phyloP scores from a whole-genome alignment of 2,329 filamentous ascomycete genomes.

The Fusarium poae region DNA sequence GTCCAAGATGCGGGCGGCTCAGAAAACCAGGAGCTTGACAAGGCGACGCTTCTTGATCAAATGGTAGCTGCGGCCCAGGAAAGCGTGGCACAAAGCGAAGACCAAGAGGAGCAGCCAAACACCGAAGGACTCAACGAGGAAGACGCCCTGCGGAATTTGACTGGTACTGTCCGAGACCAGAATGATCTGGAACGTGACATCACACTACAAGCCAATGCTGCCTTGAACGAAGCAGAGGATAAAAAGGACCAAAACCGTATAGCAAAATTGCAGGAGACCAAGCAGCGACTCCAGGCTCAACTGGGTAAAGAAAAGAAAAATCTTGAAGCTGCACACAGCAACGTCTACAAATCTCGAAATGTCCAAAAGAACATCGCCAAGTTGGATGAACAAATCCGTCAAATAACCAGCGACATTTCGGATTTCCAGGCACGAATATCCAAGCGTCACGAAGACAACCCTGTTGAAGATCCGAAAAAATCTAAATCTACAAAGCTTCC shows the following conservation, averaged over 20 bases:
- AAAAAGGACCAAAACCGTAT: constrained; percentile 73
- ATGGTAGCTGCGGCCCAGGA: constrained; percentile 53
- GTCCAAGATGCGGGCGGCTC: constrained; percentile 37
- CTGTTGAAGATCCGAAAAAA: constrained; percentile 58
- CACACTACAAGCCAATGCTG: constrained; percentile 70
- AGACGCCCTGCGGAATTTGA: constrained; percentile 71
- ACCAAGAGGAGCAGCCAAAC: constrained; percentile 13
- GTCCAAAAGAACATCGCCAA: constrained; percentile 75
- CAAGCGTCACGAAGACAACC: constrained; percentile 72
- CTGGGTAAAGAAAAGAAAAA: constrained; percentile 67
- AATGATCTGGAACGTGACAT: constrained; percentile 93
- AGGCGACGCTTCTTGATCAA: constrained; percentile 47
- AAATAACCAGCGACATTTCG: constrained; percentile 77
- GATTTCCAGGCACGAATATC: constrained; percentile 87
- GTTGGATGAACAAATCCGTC: constrained; percentile 73
- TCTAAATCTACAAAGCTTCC: constrained; percentile 72
- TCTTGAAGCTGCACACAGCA: constrained; percentile 58
- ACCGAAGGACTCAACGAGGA: constrained; percentile 66
- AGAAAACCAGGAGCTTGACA: constrained; percentile 43
- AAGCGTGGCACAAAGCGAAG: constrained; percentile 31
- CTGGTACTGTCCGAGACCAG: constrained; percentile 82
- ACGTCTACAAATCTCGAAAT: constrained; percentile 66
- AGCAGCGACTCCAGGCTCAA: constrained; percentile 73
- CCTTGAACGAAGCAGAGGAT: constrained; percentile 72
- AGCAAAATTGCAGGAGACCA: constrained; percentile 66